Percentiles rank a stretch among this genome's conserved stretches.
Conservation (phyloP, 2,329 filamentous ascomycete genomes). For the Sporothrix schenckii region DNA sequence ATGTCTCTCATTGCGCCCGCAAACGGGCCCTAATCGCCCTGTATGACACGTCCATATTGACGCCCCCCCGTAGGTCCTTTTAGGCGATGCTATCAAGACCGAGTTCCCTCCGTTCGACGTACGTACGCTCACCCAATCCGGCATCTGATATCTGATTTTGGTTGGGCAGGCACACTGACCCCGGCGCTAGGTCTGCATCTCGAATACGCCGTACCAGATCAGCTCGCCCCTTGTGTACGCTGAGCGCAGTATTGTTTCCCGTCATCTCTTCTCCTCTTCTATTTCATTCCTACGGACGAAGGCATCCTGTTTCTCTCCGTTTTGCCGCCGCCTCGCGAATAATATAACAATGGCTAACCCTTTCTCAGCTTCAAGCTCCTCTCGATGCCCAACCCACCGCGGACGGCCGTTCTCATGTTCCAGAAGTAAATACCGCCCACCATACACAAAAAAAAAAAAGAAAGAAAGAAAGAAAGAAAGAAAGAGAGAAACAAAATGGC, state of each 20-base stretch:
- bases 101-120: conserved; percentile 64
- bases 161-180: neutral
- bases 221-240: conserved; percentile 75
- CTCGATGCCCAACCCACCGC: conserved; percentile 76
- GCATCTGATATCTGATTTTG: conserved; percentile 42
- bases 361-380: conserved; percentile 69
- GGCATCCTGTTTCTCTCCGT: neutral
- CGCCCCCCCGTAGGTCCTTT: conserved; percentile 46
- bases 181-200: conserved; percentile 77
- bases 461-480: neutral
- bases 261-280: neutral
- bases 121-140: neutral
- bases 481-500: too few species aligned
- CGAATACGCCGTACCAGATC: conserved; percentile 78
- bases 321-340: neutral
- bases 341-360: neutral
- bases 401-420: conserved; percentile 74
- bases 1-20: conserved; percentile 33
- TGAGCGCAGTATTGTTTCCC: too few species aligned
- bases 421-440: conserved; percentile 52
- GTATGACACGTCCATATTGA: neutral
- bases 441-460: neutral
- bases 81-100: conserved; percentile 93
- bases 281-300: neutral
- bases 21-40: neutral